Percentiles rank a stretch among this genome's conserved stretches.
Evolutionary conservation across 805 yeast species (phyloP).

Genomic region (Kodamaea hsintzibuensis): DNA sequence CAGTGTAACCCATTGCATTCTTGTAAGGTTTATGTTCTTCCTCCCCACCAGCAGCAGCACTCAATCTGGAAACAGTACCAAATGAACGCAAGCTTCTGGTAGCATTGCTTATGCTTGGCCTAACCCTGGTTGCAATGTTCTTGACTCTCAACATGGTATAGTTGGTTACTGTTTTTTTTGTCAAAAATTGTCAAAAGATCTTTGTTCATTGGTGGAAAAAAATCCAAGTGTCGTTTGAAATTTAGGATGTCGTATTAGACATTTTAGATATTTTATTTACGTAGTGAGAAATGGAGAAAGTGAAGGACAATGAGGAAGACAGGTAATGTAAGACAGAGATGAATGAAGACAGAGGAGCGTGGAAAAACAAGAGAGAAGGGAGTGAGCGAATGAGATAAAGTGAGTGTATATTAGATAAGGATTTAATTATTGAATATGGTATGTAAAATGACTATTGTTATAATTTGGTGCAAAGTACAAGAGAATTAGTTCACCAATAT

Average conservation of each 20-base stretch:
- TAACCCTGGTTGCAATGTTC: slow-evolving; percentile 16
- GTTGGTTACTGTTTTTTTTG: slow-evolving; percentile 2
- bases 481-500: too few relatives aligned
- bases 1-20: slow-evolving; percentile 40
- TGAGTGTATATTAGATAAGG: too few relatives aligned
- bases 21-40: slow-evolving; percentile 34
- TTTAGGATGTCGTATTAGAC: neutral
- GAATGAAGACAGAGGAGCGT: too few relatives aligned
- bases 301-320: too few relatives aligned
- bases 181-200: slow-evolving; percentile 14
- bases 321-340: too few relatives aligned
- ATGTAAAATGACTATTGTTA: too few relatives aligned
- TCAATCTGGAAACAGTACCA: slow-evolving; percentile 20
- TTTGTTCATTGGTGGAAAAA: slow-evolving; percentile 16
- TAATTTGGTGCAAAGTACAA: too few relatives aligned
- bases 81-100: slow-evolving; percentile 13
- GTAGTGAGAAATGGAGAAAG: too few relatives aligned
- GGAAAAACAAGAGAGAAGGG: too few relatives aligned
- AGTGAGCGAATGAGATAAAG: too few relatives aligned
- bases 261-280: neutral
- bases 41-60: slow-evolving; percentile 24
- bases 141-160: slow-evolving; percentile 28
- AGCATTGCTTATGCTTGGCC: slow-evolving; percentile 8
- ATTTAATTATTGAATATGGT: too few relatives aligned
- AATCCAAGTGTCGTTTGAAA: neutral